Percentiles rank a stretch among this genome's conserved stretches.
Evolutionary conservation across 441 rosid genomes (phyloP).

Genomic region (Brassica hybrid): DNA sequence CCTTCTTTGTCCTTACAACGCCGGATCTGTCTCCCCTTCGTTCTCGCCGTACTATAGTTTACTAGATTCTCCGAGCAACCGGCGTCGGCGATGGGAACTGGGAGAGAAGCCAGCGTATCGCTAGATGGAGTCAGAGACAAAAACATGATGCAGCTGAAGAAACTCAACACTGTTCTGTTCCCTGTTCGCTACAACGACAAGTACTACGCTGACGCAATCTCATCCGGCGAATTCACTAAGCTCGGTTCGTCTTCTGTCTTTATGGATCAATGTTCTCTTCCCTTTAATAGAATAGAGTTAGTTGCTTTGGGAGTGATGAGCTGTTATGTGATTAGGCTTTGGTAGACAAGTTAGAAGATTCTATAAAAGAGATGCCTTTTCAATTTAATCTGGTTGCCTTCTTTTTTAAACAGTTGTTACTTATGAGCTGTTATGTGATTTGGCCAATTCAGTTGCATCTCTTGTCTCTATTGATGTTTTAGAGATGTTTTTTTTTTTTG

Average conservation of each 20-base stretch:
- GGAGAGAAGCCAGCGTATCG: conserved; percentile 73
- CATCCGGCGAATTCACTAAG: conserved; percentile 85
- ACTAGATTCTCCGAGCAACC: conserved; percentile 6
- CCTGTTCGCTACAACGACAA: conserved; percentile 93
- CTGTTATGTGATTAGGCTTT: too few species aligned
- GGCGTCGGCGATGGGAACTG: conserved; percentile 65
- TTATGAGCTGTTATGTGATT: too few species aligned
- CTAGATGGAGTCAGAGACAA: conserved; percentile 94
- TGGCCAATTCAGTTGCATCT: too few species aligned
- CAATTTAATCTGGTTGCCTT: too few species aligned
- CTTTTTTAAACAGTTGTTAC: too few species aligned
- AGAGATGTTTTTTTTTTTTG: background rate
- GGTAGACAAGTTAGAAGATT: too few species aligned
- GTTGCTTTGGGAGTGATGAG: too few species aligned
- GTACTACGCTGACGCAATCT: conserved; percentile 84
- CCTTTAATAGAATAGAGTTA: too few species aligned
- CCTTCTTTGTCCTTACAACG: background rate
- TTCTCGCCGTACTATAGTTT: background rate
- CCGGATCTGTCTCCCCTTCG: background rate
- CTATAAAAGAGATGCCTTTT: too few species aligned
- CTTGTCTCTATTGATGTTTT: too few species aligned
- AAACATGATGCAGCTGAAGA: conserved; percentile 94
- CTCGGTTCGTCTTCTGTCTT: conserved; percentile 56
- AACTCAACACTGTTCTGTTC: too few species aligned
- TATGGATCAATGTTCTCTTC: too few species aligned